These are phyloP conservation scores for Mollisiaceae sp. DNA, from an alignment of 2,329 filamentous ascomycete species.

Conservation along the genomic window DNA sequence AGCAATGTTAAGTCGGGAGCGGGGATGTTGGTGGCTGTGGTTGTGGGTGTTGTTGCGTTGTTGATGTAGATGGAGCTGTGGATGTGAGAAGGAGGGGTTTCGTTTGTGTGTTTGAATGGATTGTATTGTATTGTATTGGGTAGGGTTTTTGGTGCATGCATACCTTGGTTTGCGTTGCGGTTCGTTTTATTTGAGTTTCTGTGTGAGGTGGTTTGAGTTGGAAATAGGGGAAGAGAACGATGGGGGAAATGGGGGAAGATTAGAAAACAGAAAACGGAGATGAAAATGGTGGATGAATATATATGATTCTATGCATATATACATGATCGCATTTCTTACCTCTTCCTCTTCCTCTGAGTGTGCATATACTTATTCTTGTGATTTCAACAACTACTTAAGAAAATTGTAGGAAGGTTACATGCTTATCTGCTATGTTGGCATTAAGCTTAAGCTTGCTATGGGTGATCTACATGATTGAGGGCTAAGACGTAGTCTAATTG, in stretches of 20 bases:
- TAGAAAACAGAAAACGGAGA: not conserved
- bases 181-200: conserved; percentile 9
- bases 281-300: conserved; percentile 6
- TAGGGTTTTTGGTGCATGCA: conserved; percentile 4
- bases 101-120: not conserved
- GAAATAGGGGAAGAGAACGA: not conserved
- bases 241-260: not conserved
- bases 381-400: too few relatives aligned
- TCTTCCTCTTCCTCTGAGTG: not conserved
- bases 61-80: conserved; percentile 20
- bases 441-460: too few relatives aligned
- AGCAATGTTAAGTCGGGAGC: conserved; percentile 23
- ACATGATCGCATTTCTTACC: conserved; percentile 4
- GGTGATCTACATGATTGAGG: not conserved
- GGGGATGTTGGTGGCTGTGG: conserved; percentile 14
- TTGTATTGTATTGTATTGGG: not conserved
- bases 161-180: too few relatives aligned
- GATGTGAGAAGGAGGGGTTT: not conserved
- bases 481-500: too few relatives aligned
- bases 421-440: too few relatives aligned
- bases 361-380: too few relatives aligned
- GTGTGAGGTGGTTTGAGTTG: not conserved
- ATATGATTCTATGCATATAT: conserved; percentile 17
- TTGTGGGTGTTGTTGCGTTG: conserved; percentile 21
- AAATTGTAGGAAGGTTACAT: too few relatives aligned